These are phyloP conservation scores for Picochlorum costavermella DNA, from an alignment of 139 green algal genomes.

Conservation along the genomic window DNA sequence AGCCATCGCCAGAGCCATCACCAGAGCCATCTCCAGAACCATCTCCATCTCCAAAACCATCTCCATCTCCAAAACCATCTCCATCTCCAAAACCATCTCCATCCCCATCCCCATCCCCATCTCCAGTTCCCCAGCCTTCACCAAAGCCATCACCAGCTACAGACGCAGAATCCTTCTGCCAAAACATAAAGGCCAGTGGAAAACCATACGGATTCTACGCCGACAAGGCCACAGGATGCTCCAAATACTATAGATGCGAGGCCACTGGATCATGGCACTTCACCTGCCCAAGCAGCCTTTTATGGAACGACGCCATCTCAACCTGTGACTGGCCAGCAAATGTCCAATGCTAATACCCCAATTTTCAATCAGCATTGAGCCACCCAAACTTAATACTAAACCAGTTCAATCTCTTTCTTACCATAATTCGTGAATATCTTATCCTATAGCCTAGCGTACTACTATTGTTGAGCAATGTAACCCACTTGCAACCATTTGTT, in stretches of 20 bases:
- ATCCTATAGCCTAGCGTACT: too few species aligned
- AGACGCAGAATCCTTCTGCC: neutral
- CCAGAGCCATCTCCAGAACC: constrained; percentile 6
- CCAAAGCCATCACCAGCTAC: neutral
- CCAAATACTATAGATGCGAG: constrained; percentile 5
- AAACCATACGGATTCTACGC: constrained; percentile 12
- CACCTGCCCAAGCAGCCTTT: neutral
- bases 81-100: neutral
- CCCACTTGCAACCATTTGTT: too few species aligned
- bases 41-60: neutral
- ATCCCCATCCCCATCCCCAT: neutral
- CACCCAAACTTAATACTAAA: too few species aligned
- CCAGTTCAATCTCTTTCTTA: too few species aligned
- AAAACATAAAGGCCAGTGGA: constrained; percentile 1
- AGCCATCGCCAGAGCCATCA: neutral
- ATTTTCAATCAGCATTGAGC: neutral
- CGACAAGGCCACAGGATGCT: constrained; percentile 6
- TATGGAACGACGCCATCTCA: constrained; percentile 13
- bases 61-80: neutral
- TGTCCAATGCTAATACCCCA: constrained; percentile 4
- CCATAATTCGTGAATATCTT: too few species aligned
- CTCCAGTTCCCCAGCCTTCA: neutral
- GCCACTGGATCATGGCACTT: constrained; percentile 10
- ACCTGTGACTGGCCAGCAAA: constrained; percentile 17
- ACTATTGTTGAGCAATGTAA: too few species aligned